Evolutionary conservation across 371 early-diverging fungal genomes (phyloP), one percentile per base, ranked within the genome.

Genomic region (Nosema muscidifuracis): DNA sequence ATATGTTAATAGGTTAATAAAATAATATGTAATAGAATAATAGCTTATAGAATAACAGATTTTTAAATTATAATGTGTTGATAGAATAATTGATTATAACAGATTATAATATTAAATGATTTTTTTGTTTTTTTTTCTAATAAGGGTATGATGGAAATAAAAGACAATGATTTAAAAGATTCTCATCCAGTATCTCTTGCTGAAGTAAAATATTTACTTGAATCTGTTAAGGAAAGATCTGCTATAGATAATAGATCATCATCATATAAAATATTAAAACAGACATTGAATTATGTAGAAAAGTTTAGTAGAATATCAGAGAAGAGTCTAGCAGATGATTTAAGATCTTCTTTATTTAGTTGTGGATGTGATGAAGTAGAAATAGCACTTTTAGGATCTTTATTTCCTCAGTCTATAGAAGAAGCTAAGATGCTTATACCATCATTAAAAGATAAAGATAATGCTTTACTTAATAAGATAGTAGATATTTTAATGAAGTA

Each of bases 351-450:
- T 26, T 42, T 80, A 44, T 53, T 47, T 15, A 67, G 26, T 24
- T 24, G 67, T 22, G 73, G 71, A 0, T 66, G 77, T 34, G 60
- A 34, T 28, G 70, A 73, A 26, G 60, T 62, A 0, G 80, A 80
- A 34, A 66, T 74, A 18, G 69, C 75, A 20, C 15, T 64, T 10
- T 15, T 80, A 28, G 71, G 65, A 4, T 69, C 77, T 1, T 20
- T 80, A 30, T 63, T 80, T 40, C 80, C 80, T 13, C 77, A 76
- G 36, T 62, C 72, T n/a, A 58, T 67, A n/a, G 71, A 74, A 26
- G 80, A 80, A 51, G 67, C 72, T 18, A 80, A 68, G 56, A 22
- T 71, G 0, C 34, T 73, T 6, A 43, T 77, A 9, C 77, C 77
- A 26, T 58, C 62, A 6, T 36, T 80, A 28, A 60, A n/a, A 13